Conservation (phyloP, 768 basidiomycete species). For the Butyriboletus loyo region DNA sequence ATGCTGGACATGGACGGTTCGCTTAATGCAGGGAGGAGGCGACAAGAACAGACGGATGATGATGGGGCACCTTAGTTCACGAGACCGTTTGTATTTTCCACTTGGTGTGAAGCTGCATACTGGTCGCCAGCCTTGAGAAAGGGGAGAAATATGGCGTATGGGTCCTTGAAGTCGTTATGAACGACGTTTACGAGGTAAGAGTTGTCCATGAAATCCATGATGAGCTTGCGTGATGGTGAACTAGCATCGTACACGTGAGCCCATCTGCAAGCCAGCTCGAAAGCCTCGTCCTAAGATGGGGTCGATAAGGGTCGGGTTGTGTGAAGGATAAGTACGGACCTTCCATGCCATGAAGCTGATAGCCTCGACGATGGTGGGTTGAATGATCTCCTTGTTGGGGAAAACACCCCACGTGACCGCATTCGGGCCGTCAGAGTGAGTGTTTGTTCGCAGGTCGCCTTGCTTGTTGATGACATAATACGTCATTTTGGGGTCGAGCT, state of each 20-base stretch:
- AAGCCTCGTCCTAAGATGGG: slow-evolving; percentile 81
- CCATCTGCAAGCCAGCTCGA: slow-evolving; percentile 90
- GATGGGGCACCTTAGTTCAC: slow-evolving; percentile 16
- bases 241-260: slow-evolving; percentile 78
- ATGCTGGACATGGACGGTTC: slow-evolving; percentile 1
- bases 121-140: slow-evolving; percentile 78
- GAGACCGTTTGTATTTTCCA: slow-evolving; percentile 40
- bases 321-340: slow-evolving; percentile 38
- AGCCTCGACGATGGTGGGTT: slow-evolving; percentile 95
- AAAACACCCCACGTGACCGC: slow-evolving; percentile 99
- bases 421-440: slow-evolving; percentile 91
- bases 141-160: slow-evolving; percentile 80
- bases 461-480: slow-evolving; percentile 98
- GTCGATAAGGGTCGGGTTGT: slow-evolving; percentile 6
- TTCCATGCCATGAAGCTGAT: slow-evolving; percentile 99
- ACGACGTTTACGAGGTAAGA: slow-evolving; percentile 92
- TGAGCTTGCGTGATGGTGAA: slow-evolving; percentile 71
- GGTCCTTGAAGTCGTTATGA: slow-evolving; percentile 90
- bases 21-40: neutral
- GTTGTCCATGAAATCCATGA: slow-evolving; percentile 74
- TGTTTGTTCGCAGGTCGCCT: slow-evolving; percentile 94
- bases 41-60: neutral
- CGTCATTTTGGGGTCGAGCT: slow-evolving; percentile 83
- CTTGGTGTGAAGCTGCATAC: slow-evolving; percentile 40
- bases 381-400: slow-evolving; percentile 93